Conservation (phyloP, 768 basidiomycete species). For the Suillus subluteus region DNA sequence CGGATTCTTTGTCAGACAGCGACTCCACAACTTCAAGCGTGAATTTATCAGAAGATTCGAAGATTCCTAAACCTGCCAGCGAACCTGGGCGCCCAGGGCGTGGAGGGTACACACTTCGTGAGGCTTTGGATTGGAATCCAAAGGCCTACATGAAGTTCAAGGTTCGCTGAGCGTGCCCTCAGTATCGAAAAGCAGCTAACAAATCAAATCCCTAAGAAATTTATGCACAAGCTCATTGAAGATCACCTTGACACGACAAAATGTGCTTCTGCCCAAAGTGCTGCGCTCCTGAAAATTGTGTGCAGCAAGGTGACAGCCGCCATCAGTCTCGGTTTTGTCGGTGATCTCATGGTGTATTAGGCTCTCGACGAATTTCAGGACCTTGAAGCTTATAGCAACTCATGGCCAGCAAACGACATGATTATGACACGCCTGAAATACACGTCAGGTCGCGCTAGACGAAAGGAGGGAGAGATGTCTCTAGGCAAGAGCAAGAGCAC, state of each 20-base stretch:
- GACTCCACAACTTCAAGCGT: background rate
- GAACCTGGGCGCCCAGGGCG: slow-evolving; percentile 27
- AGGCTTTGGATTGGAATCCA: slow-evolving; percentile 22
- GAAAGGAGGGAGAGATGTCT: slow-evolving; percentile 8
- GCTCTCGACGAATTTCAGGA: slow-evolving; percentile 5
- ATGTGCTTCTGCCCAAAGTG: slow-evolving; percentile 16
- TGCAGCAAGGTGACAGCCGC: background rate
- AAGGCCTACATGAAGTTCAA: slow-evolving; percentile 22
- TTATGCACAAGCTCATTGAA: slow-evolving; percentile 7
- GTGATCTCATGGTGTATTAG: background rate
- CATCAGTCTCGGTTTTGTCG: background rate
- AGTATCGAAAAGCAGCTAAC: background rate
- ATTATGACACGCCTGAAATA: slow-evolving; percentile 21
- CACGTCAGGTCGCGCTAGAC: background rate
- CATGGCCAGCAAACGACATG: slow-evolving; percentile 16
- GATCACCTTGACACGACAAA: slow-evolving; percentile 14
- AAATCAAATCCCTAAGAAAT: slow-evolving; percentile 3
- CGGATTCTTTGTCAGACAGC: background rate
- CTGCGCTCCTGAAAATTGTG: background rate
- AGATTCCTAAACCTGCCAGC: slow-evolving; percentile 29
- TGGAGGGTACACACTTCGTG: slow-evolving; percentile 30
- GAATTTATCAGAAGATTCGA: slow-evolving; percentile 11
- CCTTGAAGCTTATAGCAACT: slow-evolving; percentile 14
- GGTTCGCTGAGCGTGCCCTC: slow-evolving; percentile 15
- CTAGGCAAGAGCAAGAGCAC: slow-evolving; percentile 7